These are phyloP conservation scores for Kalmusia sp. DNA, from an alignment of 2,329 filamentous ascomycete genomes.

Conservation along the genomic window DNA sequence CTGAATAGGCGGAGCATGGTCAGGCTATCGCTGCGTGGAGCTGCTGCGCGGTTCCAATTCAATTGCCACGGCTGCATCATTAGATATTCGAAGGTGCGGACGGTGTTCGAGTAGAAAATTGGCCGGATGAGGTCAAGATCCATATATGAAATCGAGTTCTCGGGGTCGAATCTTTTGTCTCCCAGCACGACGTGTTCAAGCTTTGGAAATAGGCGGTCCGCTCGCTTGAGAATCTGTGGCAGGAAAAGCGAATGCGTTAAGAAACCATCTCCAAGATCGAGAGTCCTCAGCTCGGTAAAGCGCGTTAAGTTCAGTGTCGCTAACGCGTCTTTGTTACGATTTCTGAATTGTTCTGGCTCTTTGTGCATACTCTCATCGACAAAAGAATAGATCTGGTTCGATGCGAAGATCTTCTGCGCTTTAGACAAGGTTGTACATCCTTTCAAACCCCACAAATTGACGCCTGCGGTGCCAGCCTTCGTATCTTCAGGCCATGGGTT, in stretches of 20 bases:
- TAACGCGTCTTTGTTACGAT: slow-evolving; percentile 29
- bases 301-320: slow-evolving; percentile 29
- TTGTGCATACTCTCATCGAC: slow-evolving; percentile 32
- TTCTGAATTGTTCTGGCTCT: slow-evolving; percentile 23
- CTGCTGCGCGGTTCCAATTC: slow-evolving; percentile 20
- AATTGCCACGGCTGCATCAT: slow-evolving; percentile 34
- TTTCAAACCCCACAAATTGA: slow-evolving; percentile 32
- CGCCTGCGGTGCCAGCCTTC: slow-evolving; percentile 4
- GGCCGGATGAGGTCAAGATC: slow-evolving; percentile 33
- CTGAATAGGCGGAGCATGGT: slow-evolving; percentile 29
- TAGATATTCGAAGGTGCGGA: slow-evolving; percentile 26
- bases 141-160: slow-evolving; percentile 26
- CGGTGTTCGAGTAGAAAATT: slow-evolving; percentile 27
- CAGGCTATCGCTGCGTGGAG: slow-evolving; percentile 23
- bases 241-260: slow-evolving; percentile 33
- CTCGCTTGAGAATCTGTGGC: slow-evolving; percentile 30
- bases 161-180: slow-evolving; percentile 19
- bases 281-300: slow-evolving; percentile 21
- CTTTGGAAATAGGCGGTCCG: slow-evolving; percentile 26
- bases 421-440: slow-evolving; percentile 22
- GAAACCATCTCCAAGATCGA: slow-evolving; percentile 33
- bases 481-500: slow-evolving; percentile 25
- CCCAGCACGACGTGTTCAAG: slow-evolving; percentile 24
- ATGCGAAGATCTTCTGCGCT: slow-evolving; percentile 23
- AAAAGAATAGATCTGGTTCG: slow-evolving; percentile 29